Evolutionary conservation across 257 asterid genomes (phyloP), one percentile per base, ranked within the genome.

Genomic region (Vinca minor): DNA sequence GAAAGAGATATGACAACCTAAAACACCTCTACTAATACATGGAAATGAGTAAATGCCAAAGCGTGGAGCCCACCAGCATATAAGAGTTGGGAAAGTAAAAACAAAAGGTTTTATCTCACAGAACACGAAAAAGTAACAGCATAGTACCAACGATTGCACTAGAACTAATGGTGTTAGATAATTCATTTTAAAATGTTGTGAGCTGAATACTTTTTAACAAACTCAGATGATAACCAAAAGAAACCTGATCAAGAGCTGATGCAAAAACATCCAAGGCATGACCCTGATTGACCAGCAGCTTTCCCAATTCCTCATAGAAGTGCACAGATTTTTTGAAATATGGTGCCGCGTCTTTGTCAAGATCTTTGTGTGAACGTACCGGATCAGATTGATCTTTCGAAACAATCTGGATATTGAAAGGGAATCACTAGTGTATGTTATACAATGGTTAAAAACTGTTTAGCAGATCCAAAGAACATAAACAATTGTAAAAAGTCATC

Each of bases 171-270:
- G 4, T 28, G 15, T 15, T 31, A 12, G 38, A 29, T 8, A 2
- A n/a, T 54, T 8, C 4, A 1, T 15, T n/a, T n/a, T n/a, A n/a
- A n/a, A n/a, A n/a, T n/a, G n/a, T 15, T 41, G 13, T 5, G 12
- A 20, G 64, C 48, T 20, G 41, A 36, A 45, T 7, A n/a, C n/a
- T n/a, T n/a, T 26, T 39, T 8, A 10, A 50, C 45, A 58, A 38
- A 66, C 35, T 20, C 32, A 44, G 45, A 46, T 36, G 10, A 38
- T 41, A 36, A 49, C 11, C 26, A 32, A 59, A 42, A 68, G 75
- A 75, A 66, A 92, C 98, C 99, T 93, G 99, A 81, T 93, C 99
- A 55, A 93, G 96, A 65, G 97, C 97, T 67, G 98, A 93, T 53
- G 99, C 99, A 71, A 89, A 89, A 58, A 93, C 76, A 75, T 93